phyloP scores from a whole-genome alignment of 2,329 filamentous ascomycete genomes.

The Monosporascus sp. region DNA sequence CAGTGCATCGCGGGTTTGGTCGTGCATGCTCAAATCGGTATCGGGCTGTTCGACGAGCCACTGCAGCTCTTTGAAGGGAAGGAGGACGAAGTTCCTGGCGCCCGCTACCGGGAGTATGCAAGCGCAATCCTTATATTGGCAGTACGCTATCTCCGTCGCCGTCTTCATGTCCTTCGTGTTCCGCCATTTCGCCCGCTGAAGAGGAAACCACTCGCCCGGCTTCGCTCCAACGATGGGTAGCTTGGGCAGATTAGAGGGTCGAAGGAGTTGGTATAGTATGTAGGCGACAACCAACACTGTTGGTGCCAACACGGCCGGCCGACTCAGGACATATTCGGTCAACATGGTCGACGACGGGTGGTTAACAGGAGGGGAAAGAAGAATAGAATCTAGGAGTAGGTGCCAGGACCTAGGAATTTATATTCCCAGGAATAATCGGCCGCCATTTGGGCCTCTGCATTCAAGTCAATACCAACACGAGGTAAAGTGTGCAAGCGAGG shows the following conservation, averaged over 20 bases:
- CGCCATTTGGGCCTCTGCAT: too few relatives aligned
- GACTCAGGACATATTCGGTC: conserved; percentile 9
- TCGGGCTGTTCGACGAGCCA: conserved; percentile 28
- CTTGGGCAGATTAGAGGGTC: conserved; percentile 18
- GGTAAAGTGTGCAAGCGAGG: too few relatives aligned
- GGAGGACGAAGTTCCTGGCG: conserved; percentile 15
- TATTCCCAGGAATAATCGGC: too few relatives aligned
- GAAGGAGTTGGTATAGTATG: conserved; percentile 20
- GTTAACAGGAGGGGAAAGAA: not conserved
- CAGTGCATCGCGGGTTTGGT: conserved; percentile 13
- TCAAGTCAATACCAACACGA: too few relatives aligned
- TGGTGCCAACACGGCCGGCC: conserved; percentile 21
- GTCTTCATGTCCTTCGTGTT: conserved; percentile 24
- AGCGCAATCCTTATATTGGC: conserved; percentile 16
- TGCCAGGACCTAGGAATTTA: too few relatives aligned
- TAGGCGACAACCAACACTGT: conserved; percentile 15
- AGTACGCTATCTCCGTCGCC: conserved; percentile 18
- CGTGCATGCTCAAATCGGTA: conserved; percentile 17
- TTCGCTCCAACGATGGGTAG: conserved; percentile 25
- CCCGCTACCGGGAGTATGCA: conserved; percentile 22
- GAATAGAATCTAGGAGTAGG: too few relatives aligned
- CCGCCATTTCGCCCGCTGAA: conserved; percentile 23
- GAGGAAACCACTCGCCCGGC: conserved; percentile 29
- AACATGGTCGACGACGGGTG: not conserved
- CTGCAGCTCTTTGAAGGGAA: conserved; percentile 23